Base-by-base conservation (phyloP, 768 basidiomycete genomes). In the Podaxis mareebaensis region DNA sequence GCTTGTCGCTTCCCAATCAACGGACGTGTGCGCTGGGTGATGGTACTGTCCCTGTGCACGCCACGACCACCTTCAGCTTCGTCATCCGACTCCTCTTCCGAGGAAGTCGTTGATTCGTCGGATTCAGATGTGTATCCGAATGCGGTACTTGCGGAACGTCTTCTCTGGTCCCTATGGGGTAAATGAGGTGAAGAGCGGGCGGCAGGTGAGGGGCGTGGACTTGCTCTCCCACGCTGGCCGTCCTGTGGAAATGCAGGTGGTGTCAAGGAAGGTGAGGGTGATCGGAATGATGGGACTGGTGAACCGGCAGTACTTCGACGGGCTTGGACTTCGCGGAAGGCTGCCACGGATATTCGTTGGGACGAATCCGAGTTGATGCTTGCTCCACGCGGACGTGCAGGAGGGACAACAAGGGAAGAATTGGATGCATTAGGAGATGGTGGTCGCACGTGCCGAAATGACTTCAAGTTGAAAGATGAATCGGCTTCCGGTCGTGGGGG, bases 271-370 rank as follows among this genome's bases (percentile, higher is more conserved):
- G 77, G 75, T 64, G 74, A 77, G 33, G 78, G 77, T 11, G 77
- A 81, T 52, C 76, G 79, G 67, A 77, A 78, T 39, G 78, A 83
- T 33, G 87, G 83, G 0, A 74, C 79, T 10, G 90, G 89, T 0
- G 88, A 90, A 58, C 82, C 84, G 12, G 88, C 80, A 28, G 79
- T 73, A 66, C 86, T 87, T 53, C 87, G 80, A 46, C 90, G 77
- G 3, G 90, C 88, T 61, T 91, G 89, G 20, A 84, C 89, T 77
- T 92, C 91, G 59, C 89, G 84, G 71, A 93, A 93, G 2, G 91
- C 91, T 2, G 90, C 91, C 36, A 93, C 87, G 7, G 89, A 89
- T 26, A 93, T 92, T 58, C 90, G 83, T 65, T 91, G 90, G 1
- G 87, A 86, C 4, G 85, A 78, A 44, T 90, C 88, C 3, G 88